These are phyloP conservation scores for Gliomastix tumulicola DNA, from an alignment of 2,329 filamentous ascomycete genomes.

Conservation along the genomic window DNA sequence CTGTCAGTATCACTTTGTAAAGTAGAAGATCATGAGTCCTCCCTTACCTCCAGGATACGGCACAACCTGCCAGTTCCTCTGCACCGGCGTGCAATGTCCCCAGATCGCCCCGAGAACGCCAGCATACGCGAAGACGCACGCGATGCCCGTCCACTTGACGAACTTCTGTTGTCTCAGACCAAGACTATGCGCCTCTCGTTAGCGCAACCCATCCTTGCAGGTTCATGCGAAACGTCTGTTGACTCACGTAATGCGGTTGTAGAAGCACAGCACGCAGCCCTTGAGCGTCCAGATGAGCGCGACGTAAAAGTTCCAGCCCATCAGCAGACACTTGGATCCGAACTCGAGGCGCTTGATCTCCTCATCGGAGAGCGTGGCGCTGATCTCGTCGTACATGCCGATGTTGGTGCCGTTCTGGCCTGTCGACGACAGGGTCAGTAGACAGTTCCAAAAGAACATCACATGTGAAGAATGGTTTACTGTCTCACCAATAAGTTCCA, in stretches of 20 bases:
- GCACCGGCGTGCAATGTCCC: conserved; percentile 25
- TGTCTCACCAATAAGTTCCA: conserved; percentile 24
- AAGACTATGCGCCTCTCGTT: conserved; percentile 14
- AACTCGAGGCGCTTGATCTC: conserved; percentile 18
- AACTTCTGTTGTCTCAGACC: conserved; percentile 26
- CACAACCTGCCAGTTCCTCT: conserved; percentile 29
- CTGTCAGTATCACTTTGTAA: background rate
- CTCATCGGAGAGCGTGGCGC: conserved; percentile 17
- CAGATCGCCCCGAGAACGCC: conserved; percentile 23
- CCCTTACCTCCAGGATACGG: conserved; percentile 29
- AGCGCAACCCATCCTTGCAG: background rate
- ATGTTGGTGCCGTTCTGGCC: conserved; percentile 29
- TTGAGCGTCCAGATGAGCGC: conserved; percentile 34
- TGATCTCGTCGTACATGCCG: conserved; percentile 21
- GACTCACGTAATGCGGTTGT: conserved; percentile 31
- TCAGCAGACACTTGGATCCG: conserved; percentile 24
- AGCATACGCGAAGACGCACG: conserved; percentile 20
- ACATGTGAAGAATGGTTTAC: too few species aligned
- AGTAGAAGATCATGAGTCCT: background rate
- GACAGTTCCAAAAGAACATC: too few species aligned
- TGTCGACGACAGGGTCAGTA: too few species aligned
- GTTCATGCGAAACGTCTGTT: background rate
- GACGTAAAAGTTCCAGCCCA: conserved; percentile 32
- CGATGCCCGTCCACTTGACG: conserved; percentile 23
- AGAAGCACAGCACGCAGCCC: conserved; percentile 33